phyloP scores from a whole-genome alignment of 2,329 filamentous ascomycete genomes.

The Exophiala mesophila region DNA sequence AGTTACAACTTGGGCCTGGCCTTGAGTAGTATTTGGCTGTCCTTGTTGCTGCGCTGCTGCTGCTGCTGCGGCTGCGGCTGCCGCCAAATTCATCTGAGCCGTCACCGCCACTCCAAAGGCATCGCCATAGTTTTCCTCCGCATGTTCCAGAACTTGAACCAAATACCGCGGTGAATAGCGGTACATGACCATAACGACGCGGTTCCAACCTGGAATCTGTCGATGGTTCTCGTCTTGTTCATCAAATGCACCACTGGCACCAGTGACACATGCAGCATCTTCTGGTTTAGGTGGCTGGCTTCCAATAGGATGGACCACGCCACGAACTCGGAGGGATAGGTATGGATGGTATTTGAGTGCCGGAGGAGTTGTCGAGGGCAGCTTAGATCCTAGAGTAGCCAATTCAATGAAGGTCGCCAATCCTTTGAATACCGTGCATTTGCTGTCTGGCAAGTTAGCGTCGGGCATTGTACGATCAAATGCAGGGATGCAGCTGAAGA shows the following conservation, averaged over 20 bases:
- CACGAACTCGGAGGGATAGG: constrained; percentile 29
- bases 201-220: constrained; percentile 33
- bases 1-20: not conserved
- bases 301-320: constrained; percentile 33
- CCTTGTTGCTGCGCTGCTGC: no score
- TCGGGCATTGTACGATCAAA: constrained; percentile 20
- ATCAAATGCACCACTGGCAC: no score
- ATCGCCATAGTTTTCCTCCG: constrained; percentile 20
- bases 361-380: not conserved
- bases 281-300: constrained; percentile 3
- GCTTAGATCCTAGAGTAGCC: no score
- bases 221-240: not conserved
- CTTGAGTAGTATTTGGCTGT: not conserved
- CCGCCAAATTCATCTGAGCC: constrained; percentile 2
- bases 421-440: constrained; percentile 18
- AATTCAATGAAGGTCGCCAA: constrained; percentile 23
- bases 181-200: constrained; percentile 36
- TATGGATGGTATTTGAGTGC: constrained; percentile 24
- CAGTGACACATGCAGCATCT: not conserved
- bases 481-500: constrained; percentile 21
- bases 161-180: constrained; percentile 23
- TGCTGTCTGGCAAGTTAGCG: not conserved
- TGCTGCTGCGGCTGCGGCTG: no score
- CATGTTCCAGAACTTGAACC: constrained; percentile 21
- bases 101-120: constrained; percentile 14